Evolutionary conservation across 1,284 basidiomycete species (phyloP).

Genomic region (Pascua guehoae): DNA sequence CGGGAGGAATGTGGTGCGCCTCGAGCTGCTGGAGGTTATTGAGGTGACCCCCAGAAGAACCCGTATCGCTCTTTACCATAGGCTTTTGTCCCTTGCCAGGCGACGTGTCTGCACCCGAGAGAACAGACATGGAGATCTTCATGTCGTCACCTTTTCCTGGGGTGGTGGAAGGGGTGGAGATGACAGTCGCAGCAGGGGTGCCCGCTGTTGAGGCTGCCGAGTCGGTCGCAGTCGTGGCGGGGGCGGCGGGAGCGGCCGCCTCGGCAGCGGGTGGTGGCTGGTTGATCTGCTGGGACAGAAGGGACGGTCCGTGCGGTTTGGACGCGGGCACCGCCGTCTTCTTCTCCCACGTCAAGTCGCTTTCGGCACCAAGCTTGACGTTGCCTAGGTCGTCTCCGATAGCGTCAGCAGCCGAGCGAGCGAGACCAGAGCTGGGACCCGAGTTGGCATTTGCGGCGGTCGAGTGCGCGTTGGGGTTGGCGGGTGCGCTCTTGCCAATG

Average conservation of each 20-base stretch:
- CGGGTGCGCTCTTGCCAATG: slow-evolving; percentile 23
- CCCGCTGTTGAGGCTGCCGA: slow-evolving; percentile 30
- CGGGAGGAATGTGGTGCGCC: slow-evolving; percentile 33
- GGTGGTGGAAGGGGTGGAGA: slow-evolving; percentile 44
- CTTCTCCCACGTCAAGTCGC: slow-evolving; percentile 58
- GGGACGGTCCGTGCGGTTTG: slow-evolving; percentile 62
- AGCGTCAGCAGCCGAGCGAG: slow-evolving; percentile 48
- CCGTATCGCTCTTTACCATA: no score
- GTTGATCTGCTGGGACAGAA: slow-evolving; percentile 73
- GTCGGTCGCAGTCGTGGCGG: slow-evolving; percentile 17
- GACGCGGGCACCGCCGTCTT: slow-evolving; percentile 40
- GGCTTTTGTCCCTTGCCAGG: background rate
- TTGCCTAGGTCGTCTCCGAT: slow-evolving; percentile 59
- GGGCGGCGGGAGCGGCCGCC: slow-evolving; percentile 13
- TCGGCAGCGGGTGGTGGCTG: slow-evolving; percentile 37
- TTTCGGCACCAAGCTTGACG: slow-evolving; percentile 59
- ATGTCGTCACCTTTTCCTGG: slow-evolving; percentile 49
- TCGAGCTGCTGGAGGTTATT: slow-evolving; percentile 39
- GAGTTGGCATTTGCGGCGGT: background rate
- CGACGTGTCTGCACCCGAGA: slow-evolving; percentile 17
- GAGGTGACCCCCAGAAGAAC: slow-evolving; percentile 18
- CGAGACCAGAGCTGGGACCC: background rate
- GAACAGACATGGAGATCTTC: slow-evolving; percentile 42
- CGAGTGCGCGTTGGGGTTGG: slow-evolving; percentile 2
- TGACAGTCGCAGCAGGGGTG: slow-evolving; percentile 39